Conservation (phyloP, 148 eudicot genomes). For the Linanthus parryae region DNA sequence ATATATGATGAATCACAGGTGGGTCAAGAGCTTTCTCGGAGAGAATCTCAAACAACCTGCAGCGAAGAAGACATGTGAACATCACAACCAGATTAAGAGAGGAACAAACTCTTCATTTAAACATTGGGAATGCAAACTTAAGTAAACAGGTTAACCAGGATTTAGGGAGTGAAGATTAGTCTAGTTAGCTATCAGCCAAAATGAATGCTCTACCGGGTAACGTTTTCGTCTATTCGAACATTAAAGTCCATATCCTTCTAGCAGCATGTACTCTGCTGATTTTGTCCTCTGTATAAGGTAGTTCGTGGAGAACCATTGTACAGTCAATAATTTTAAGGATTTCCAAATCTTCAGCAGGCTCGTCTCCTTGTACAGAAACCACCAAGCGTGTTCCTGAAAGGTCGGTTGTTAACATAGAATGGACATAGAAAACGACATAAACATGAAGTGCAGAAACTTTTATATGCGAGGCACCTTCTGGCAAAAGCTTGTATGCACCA, state of each 20-base stretch:
- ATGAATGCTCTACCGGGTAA: too few relatives aligned
- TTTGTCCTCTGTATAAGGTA: slow-evolving; percentile 61
- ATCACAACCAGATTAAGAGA: slow-evolving; percentile 7
- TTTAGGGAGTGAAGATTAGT: too few relatives aligned
- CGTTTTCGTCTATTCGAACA: too few relatives aligned
- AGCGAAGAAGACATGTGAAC: slow-evolving; percentile 6
- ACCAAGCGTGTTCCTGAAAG: slow-evolving; percentile 81
- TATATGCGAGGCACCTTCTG: slow-evolving; percentile 49
- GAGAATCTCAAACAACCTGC: slow-evolving; percentile 94
- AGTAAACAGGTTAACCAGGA: too few relatives aligned
- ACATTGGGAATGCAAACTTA: too few relatives aligned
- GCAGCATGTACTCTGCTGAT: slow-evolving; percentile 88
- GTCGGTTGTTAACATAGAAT: slow-evolving; percentile 2
- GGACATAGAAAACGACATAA: not conserved
- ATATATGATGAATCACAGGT: slow-evolving; percentile 92
- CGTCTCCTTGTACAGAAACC: slow-evolving; percentile 92
- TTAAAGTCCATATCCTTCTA: too few relatives aligned
- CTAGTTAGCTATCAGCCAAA: too few relatives aligned
- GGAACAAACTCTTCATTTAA: too few relatives aligned
- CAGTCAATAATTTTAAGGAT: slow-evolving; percentile 64
- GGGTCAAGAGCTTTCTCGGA: slow-evolving; percentile 59
- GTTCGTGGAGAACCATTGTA: slow-evolving; percentile 58
- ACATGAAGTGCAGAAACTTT: slow-evolving; percentile 1
- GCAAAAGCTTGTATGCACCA: slow-evolving; percentile 88
- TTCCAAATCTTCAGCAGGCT: slow-evolving; percentile 64